Evolutionary conservation across 2,329 filamentous ascomycete genomes (phyloP), one percentile per base, ranked within the genome.

Genomic region (Aphanocladium album): DNA sequence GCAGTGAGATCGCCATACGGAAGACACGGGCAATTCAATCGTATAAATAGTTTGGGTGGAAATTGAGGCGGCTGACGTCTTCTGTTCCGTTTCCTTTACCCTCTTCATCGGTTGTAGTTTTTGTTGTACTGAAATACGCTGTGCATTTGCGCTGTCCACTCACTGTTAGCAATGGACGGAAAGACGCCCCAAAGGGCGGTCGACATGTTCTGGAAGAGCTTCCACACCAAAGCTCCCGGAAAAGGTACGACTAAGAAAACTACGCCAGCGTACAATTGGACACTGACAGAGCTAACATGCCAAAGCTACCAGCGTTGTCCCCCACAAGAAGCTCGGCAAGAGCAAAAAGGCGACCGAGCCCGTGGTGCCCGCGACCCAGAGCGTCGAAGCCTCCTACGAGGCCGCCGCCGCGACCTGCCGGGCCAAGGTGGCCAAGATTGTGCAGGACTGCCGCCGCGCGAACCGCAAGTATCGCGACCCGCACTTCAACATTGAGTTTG

Each of bases 391-490:
- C 21, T 90, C 88, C 0, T 95, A 91, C 69, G 85, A 91, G 58
- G 84, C 90, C 67, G 90, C 90, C 0, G 84, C 81, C 3, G 81
- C 81, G 23, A 83, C 87, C 61, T 96, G 91, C 73, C 80, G 78
- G 58, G 83, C 82, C 60, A 89, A 82, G 75, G 89, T 81, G 3
- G 79, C 77, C 27, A 83, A 84, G 70, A 87, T 87, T 62, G 79
- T 84, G 53, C 78, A 79, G 61, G 84, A 87, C 69, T 96, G 91
- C 71, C 80, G 85, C 23, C 83, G 89, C 9, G 79, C 91, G 61
- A 96, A 96, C 73, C 88, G 91, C 68, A 93, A 91, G 73, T 96
- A 96, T 70, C 83, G 88, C 17, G 91, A 96, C 69, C 84, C 87
- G n/a, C 86, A 95, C 71, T 96, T 96, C 70, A 89, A 96, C 70